Conservation (phyloP, 2,329 filamentous ascomycete genomes). For the Fusarium austroafricanum region DNA sequence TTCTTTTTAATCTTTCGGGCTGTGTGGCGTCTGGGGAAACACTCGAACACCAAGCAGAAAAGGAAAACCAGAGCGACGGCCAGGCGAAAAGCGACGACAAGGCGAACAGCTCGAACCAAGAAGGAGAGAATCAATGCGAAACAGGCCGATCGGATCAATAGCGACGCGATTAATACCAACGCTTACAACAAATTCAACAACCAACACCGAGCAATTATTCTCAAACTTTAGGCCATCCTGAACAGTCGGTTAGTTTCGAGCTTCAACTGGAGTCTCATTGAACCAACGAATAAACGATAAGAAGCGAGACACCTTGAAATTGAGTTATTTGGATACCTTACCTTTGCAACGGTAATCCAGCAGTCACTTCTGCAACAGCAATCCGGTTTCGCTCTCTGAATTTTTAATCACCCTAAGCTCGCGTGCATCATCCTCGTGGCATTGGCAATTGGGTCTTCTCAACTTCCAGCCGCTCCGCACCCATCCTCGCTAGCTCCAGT, state of each 20-base stretch:
- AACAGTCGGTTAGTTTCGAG: constrained; percentile 23
- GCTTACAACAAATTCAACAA: constrained; percentile 3
- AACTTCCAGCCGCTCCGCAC: constrained; percentile 37
- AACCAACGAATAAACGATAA: constrained; percentile 10
- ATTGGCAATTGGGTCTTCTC: constrained; percentile 29
- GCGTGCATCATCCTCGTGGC: constrained; percentile 27
- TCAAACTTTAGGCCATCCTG: constrained; percentile 18
- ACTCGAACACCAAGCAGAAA: constrained; percentile 15
- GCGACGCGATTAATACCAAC: constrained; percentile 16
- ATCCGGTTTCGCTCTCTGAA: constrained; percentile 14
- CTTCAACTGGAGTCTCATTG: constrained; percentile 19
- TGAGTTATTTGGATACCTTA: constrained; percentile 24
- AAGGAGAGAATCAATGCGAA: constrained; percentile 18
- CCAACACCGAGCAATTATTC: constrained; percentile 19
- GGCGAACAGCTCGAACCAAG: constrained; percentile 11
- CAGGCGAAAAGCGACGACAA: constrained; percentile 22
- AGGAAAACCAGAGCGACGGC: constrained; percentile 24
- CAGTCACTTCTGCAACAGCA: constrained; percentile 11
- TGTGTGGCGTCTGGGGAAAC: constrained; percentile 23
- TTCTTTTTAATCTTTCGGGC: constrained; percentile 9
- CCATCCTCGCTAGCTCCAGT: constrained; percentile 41
- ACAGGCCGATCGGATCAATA: constrained; percentile 16
- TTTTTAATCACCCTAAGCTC: constrained; percentile 29
- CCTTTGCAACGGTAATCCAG: constrained; percentile 7
- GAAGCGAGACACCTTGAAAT: constrained; percentile 5